These are phyloP conservation scores for Litsea cubeba DNA, from an alignment of 164 flowering plant genomes.

Conservation along the genomic window DNA sequence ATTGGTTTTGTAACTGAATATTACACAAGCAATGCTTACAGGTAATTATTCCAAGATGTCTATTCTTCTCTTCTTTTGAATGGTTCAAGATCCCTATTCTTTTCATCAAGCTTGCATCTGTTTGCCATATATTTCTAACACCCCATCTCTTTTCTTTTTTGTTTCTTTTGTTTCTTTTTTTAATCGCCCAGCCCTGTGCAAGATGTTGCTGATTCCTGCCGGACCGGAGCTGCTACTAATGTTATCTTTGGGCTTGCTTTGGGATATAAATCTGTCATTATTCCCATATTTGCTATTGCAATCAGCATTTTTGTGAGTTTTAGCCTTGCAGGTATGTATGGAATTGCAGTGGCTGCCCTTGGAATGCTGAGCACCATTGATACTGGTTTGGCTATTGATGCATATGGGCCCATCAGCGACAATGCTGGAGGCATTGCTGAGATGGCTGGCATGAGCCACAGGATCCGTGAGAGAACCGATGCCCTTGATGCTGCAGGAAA, in stretches of 20 bases:
- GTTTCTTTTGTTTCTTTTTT: neutral
- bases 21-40: slow-evolving; percentile 54
- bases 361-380: slow-evolving; percentile 75
- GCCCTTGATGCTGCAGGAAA: slow-evolving; percentile 89
- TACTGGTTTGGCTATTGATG: slow-evolving; percentile 82
- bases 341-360: slow-evolving; percentile 57
- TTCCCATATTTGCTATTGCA: slow-evolving; percentile 56
- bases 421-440: slow-evolving; percentile 93
- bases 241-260: slow-evolving; percentile 57
- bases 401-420: slow-evolving; percentile 85
- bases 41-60: slow-evolving; percentile 19
- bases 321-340: slow-evolving; percentile 55
- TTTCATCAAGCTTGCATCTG: neutral
- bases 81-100: neutral
- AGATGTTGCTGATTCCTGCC: slow-evolving; percentile 64
- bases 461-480: slow-evolving; percentile 81
- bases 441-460: slow-evolving; percentile 90
- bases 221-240: slow-evolving; percentile 59
- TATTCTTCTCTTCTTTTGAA: neutral
- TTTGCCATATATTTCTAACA: neutral
- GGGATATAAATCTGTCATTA: slow-evolving; percentile 51
- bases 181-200: slow-evolving; percentile 44
- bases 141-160: neutral
- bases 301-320: slow-evolving; percentile 47
- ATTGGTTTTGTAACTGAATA: slow-evolving; percentile 56